Evolutionary conservation across 2,329 filamentous ascomycete species (phyloP).

Genomic region (Sporothrix humicola): DNA sequence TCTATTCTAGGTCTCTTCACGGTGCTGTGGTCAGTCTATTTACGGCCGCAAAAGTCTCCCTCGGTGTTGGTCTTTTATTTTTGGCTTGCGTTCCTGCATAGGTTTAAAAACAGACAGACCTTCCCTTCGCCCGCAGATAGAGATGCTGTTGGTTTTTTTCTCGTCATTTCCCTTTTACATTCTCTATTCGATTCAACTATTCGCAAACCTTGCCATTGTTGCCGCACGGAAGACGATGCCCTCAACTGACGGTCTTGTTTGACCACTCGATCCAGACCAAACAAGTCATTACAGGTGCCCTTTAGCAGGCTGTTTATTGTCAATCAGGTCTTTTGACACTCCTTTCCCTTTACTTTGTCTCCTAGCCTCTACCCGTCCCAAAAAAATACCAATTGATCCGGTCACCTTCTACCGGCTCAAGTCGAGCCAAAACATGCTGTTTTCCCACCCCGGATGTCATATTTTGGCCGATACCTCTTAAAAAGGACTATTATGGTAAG

Average conservation of each 20-base stretch:
- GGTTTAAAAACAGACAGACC: neutral
- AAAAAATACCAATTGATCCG: neutral
- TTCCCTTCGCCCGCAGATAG: neutral
- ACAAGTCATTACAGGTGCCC: neutral
- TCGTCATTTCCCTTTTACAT: neutral
- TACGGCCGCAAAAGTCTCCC: no score
- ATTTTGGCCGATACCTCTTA: neutral
- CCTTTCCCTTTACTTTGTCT: neutral
- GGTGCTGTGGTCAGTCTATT: neutral
- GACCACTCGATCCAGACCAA: neutral
- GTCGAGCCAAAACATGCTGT: neutral
- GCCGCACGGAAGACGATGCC: neutral
- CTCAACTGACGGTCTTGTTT: neutral
- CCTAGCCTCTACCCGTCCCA: neutral
- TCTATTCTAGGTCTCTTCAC: no score
- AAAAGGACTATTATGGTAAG: neutral
- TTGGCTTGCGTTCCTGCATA: neutral
- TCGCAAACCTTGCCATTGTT: neutral
- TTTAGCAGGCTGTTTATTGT: no score
- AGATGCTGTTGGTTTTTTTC: neutral
- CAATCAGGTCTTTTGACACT: no score
- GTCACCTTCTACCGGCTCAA: constrained; percentile 1
- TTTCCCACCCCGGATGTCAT: neutral
- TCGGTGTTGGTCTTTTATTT: no score
- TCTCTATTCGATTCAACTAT: neutral